These are phyloP conservation scores for Skeletonema costatum DNA, from an alignment of 108 stramenopile genomes.

Conservation along the genomic window DNA sequence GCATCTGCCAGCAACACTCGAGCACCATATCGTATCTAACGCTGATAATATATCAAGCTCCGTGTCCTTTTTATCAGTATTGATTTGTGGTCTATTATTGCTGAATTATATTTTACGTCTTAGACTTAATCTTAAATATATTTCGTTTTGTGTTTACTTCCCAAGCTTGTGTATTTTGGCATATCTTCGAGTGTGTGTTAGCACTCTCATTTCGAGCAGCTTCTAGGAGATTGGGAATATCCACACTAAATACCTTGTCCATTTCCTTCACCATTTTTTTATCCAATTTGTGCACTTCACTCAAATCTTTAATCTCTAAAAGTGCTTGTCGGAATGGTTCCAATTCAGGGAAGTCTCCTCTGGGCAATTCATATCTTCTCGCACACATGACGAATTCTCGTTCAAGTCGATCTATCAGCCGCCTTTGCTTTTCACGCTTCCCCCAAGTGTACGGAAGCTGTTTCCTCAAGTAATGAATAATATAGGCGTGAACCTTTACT, in stretches of 20 bases:
- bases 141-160: too few species aligned
- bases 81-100: too few species aligned
- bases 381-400: slow-evolving; percentile 92
- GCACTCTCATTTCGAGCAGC: not conserved
- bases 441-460: slow-evolving; percentile 97
- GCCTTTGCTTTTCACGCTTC: slow-evolving; percentile 91
- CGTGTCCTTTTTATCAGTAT: too few species aligned
- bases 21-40: too few species aligned
- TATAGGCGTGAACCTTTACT: slow-evolving; percentile 98
- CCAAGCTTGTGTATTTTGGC: too few species aligned
- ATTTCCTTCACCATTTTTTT: slow-evolving; percentile 88
- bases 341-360: slow-evolving; percentile 82
- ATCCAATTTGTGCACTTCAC: slow-evolving; percentile 96
- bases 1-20: too few species aligned
- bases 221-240: slow-evolving; percentile 89
- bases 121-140: too few species aligned
- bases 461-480: slow-evolving; percentile 96
- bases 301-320: slow-evolving; percentile 88
- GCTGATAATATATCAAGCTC: too few species aligned
- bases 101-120: too few species aligned
- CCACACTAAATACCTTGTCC: slow-evolving; percentile 86
- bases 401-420: slow-evolving; percentile 90
- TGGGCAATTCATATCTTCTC: slow-evolving; percentile 83
- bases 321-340: slow-evolving; percentile 82
- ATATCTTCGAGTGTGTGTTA: too few species aligned